These are phyloP conservation scores for Sugiyamaella xylanicola DNA, from an alignment of 1,139 yeast species.

Conservation along the genomic window DNA sequence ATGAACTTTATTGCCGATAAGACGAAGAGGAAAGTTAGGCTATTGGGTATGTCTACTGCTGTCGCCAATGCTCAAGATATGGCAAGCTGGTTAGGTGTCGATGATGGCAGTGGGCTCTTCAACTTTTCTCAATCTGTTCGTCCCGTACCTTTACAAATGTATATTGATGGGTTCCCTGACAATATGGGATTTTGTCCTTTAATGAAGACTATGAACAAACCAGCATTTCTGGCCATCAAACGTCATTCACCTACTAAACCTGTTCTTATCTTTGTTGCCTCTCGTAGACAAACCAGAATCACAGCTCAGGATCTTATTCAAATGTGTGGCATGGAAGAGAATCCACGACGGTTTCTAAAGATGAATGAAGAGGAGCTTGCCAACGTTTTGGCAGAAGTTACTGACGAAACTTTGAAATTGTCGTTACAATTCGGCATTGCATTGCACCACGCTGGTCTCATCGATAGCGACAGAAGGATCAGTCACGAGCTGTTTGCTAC, in stretches of 20 bases:
- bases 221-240: constrained; percentile 94
- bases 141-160: constrained; percentile 97
- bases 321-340: constrained; percentile 90
- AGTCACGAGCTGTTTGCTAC: constrained; percentile 84
- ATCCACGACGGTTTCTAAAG: constrained; percentile 82
- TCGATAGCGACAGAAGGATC: constrained; percentile 83
- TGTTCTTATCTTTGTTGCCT: constrained; percentile 91
- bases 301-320: constrained; percentile 94
- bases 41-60: constrained; percentile 95
- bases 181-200: constrained; percentile 91
- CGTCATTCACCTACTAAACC: constrained; percentile 95
- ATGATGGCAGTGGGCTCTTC: constrained; percentile 68
- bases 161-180: constrained; percentile 96
- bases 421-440: constrained; percentile 96
- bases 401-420: constrained; percentile 84
- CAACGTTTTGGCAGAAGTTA: constrained; percentile 62
- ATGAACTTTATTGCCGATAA: constrained; percentile 87
- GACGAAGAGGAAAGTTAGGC: constrained; percentile 72
- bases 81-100: constrained; percentile 97
- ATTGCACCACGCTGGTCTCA: constrained; percentile 95
- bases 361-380: constrained; percentile 78
- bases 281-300: constrained; percentile 93
- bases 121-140: constrained; percentile 95
- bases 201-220: constrained; percentile 98
- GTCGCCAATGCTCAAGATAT: constrained; percentile 96